Percentiles rank a stretch among this genome's conserved stretches.
Evolutionary conservation across 2,329 filamentous ascomycete genomes (phyloP).

Genomic region (Alternaria ethzedia): DNA sequence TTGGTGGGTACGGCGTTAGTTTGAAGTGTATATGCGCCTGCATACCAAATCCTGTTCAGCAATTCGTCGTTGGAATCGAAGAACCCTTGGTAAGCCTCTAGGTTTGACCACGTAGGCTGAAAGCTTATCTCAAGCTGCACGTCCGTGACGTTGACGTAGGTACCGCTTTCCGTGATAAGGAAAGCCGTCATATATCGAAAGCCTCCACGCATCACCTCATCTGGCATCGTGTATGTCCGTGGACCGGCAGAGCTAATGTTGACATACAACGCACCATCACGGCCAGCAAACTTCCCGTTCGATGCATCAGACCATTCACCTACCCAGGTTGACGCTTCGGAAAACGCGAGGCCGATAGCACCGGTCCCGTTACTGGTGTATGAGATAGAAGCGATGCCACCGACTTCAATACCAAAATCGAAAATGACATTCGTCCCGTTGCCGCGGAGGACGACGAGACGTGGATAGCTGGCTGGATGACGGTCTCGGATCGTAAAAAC

Average conservation of each 20-base stretch:
- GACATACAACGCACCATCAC: constrained; percentile 56
- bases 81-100: constrained; percentile 50
- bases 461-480: constrained; percentile 33
- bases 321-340: constrained; percentile 52
- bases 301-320: constrained; percentile 54
- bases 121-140: constrained; percentile 55
- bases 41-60: constrained; percentile 65
- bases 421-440: constrained; percentile 63
- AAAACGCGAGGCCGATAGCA: constrained; percentile 50
- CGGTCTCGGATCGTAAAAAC: constrained; percentile 48
- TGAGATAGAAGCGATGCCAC: constrained; percentile 61
- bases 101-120: constrained; percentile 58
- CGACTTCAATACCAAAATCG: constrained; percentile 66
- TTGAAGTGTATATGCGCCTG: constrained; percentile 53
- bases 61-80: constrained; percentile 46
- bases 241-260: constrained; percentile 45
- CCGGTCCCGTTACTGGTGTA: constrained; percentile 54
- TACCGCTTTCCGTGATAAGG: constrained; percentile 45
- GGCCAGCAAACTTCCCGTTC: constrained; percentile 48
- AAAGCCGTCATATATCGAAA: constrained; percentile 62
- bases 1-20: constrained; percentile 45
- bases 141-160: constrained; percentile 47
- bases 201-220: constrained; percentile 56
- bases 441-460: constrained; percentile 42
- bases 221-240: constrained; percentile 53